These are phyloP conservation scores for Papiliotrema terrestris DNA, from an alignment of 1,284 basidiomycete species.

Conservation along the genomic window DNA sequence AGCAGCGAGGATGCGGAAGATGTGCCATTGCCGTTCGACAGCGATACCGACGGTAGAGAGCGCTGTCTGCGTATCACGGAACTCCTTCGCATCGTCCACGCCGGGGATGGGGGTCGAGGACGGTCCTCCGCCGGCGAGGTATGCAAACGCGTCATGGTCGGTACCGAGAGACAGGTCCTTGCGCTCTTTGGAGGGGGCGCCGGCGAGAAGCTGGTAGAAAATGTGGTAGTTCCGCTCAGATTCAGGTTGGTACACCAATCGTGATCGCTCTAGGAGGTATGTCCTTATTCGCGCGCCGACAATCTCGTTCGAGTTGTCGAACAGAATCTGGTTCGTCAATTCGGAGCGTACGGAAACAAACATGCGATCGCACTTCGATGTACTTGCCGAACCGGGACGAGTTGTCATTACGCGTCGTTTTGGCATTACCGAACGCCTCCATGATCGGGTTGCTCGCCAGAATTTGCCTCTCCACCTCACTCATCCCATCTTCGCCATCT, in stretches of 20 bases:
- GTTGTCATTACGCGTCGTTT: constrained; percentile 98
- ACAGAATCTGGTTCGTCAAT: constrained; percentile 68
- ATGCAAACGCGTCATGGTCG: constrained; percentile 80
- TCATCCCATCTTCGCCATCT: constrained; percentile 54
- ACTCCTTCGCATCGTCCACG: constrained; percentile 95
- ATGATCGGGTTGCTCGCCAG: constrained; percentile 98
- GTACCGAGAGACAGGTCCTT: constrained; percentile 88
- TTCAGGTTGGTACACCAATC: constrained; percentile 94
- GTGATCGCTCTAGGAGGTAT: constrained; percentile 93
- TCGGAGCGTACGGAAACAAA: neutral
- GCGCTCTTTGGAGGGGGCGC: constrained; percentile 89
- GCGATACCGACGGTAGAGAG: constrained; percentile 95
- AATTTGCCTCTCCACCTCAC: constrained; percentile 94
- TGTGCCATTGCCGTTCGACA: constrained; percentile 96
- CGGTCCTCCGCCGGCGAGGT: constrained; percentile 89
- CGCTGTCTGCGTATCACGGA: constrained; percentile 87
- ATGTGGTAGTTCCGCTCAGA: constrained; percentile 99
- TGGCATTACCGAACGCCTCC: constrained; percentile 98
- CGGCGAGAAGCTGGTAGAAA: constrained; percentile 98
- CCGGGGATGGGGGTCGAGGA: constrained; percentile 79
- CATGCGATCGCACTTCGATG: constrained; percentile 70
- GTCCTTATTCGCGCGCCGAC: constrained; percentile 97
- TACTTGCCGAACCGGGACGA: constrained; percentile 99
- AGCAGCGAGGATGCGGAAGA: constrained; percentile 90
- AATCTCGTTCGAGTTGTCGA: constrained; percentile 91